Base-by-base conservation (phyloP, 352 stramenopile genomes). In the Pythium scleroteichum region DNA sequence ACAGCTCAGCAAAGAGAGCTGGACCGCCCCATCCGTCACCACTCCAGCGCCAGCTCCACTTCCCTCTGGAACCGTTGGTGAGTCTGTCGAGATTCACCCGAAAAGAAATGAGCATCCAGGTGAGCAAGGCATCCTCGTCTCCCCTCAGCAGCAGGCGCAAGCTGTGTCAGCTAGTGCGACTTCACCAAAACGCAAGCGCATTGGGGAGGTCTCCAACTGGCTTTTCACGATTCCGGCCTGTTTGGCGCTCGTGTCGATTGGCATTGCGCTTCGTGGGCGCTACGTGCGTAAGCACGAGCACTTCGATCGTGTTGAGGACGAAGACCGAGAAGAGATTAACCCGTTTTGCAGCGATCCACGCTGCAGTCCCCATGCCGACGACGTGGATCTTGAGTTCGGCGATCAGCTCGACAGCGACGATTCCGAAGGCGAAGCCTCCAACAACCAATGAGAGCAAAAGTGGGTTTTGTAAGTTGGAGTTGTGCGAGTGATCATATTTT, bases 281-380 rank as follows among this genome's bases (percentile, higher is more conserved):
- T 47, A 47, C 0, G 39, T 55, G 44, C 39, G 27, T n/a, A 52
- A 14, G 1, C 42, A 33, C 5, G 33, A 41, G 19, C 49, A 72
- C 26, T 86, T 88, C 45, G 45, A 87, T 48, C 64, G 57, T 5
- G 44, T 89, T 16, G 54, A 79, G 9, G 72, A 75, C 45, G 53
- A 62, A 0, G 71, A 61, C 32, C 12, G 72, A 39, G 78, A 90
- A n/a, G 72, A 91, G 59, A 87, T 92, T 64, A 92, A 92, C 57
- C 81, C 79, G 20, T 92, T 92, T 60, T 92, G 82, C 51, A 60
- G 55, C 0, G 68, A 64, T 19, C 23, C 59, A 0, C 38, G 45
- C 23, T 60, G 53, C 27, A 72, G 61, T 17, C 64, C 75, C 3
- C 65, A 82, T 19, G 24, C 64, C 1, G 65, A 76, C 17, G 55